These are phyloP conservation scores for Westerdykella sp. DNA, from an alignment of 2,329 filamentous ascomycete species.

Conservation along the genomic window DNA sequence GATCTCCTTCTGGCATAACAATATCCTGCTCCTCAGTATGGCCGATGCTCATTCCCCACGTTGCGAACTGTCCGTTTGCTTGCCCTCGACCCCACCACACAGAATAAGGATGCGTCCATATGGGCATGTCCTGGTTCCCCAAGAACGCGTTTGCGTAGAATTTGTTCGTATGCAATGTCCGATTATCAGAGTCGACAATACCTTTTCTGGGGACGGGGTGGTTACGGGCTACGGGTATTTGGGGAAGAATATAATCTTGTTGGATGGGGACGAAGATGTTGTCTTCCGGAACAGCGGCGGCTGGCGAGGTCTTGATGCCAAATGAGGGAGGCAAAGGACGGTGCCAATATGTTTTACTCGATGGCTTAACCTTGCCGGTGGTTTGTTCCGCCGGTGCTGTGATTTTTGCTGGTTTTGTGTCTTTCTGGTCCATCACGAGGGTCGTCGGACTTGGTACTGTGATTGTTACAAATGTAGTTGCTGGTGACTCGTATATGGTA, in stretches of 20 bases:
- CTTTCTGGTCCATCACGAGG: too few relatives aligned
- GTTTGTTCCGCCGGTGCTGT: too few relatives aligned
- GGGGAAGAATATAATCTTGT: slow-evolving; percentile 36
- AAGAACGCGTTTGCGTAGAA: slow-evolving; percentile 69
- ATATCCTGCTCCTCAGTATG: slow-evolving; percentile 65
- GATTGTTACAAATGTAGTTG: too few relatives aligned
- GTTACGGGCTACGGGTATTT: slow-evolving; percentile 34
- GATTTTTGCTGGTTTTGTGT: too few relatives aligned
- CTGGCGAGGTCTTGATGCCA: slow-evolving; percentile 2
- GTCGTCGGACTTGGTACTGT: too few relatives aligned
- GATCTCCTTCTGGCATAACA: slow-evolving; percentile 52
- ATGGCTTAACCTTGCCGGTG: too few relatives aligned
- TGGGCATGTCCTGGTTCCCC: slow-evolving; percentile 60
- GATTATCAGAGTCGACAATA: slow-evolving; percentile 34
- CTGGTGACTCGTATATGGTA: too few relatives aligned
- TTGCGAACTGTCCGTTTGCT: slow-evolving; percentile 49
- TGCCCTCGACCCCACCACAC: slow-evolving; percentile 39
- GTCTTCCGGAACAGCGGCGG: slow-evolving; percentile 14
- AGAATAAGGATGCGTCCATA: slow-evolving; percentile 62
- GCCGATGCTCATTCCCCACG: slow-evolving; percentile 70
- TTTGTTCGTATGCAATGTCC: slow-evolving; percentile 65
- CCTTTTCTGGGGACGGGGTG: slow-evolving; percentile 39
- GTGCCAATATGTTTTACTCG: too few relatives aligned
- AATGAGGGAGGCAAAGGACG: slow-evolving; percentile 4
- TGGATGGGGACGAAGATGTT: slow-evolving; percentile 41